phyloP scores from a whole-genome alignment of 768 basidiomycete species.

The Crepidotus variabilis region DNA sequence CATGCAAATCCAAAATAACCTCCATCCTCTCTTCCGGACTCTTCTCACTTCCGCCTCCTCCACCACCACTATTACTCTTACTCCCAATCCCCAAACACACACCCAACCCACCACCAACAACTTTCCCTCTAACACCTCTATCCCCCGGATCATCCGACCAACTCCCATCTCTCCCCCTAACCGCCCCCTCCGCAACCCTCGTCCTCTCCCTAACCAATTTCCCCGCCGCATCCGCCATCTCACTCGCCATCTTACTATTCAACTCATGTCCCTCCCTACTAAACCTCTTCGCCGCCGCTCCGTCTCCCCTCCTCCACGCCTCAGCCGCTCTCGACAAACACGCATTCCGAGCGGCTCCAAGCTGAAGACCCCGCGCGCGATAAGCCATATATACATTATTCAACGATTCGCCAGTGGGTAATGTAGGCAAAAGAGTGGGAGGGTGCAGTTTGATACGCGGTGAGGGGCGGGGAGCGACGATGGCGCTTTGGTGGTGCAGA shows the following conservation, averaged over 20 bases:
- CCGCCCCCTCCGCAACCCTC: slow-evolving; percentile 70
- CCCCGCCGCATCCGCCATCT: slow-evolving; percentile 83
- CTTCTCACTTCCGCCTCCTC: slow-evolving; percentile 49
- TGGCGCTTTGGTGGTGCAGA: slow-evolving; percentile 60
- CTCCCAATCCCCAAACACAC: slow-evolving; percentile 76
- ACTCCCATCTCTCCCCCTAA: slow-evolving; percentile 59
- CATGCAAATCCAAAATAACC: slow-evolving; percentile 84
- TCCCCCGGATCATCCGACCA: slow-evolving; percentile 88
- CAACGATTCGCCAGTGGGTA: slow-evolving; percentile 79
- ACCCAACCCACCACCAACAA: slow-evolving; percentile 79
- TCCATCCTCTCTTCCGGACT: slow-evolving; percentile 90
- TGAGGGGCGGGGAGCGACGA: slow-evolving; percentile 77
- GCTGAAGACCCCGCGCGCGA: slow-evolving; percentile 81
- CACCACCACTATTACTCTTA: slow-evolving; percentile 30
- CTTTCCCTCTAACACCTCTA: slow-evolving; percentile 66
- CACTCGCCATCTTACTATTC: slow-evolving; percentile 85
- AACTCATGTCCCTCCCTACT: slow-evolving; percentile 91
- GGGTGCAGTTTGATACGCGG: slow-evolving; percentile 82
- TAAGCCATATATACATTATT: slow-evolving; percentile 87
- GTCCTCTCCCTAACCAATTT: slow-evolving; percentile 83
- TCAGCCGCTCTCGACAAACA: slow-evolving; percentile 94
- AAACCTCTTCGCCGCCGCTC: slow-evolving; percentile 92
- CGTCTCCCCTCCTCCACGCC: slow-evolving; percentile 93
- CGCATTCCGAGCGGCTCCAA: slow-evolving; percentile 91
- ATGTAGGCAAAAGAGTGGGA: slow-evolving; percentile 80